Conservation (phyloP, 164 flowering plant genomes). For the Annona cherimola region DNA sequence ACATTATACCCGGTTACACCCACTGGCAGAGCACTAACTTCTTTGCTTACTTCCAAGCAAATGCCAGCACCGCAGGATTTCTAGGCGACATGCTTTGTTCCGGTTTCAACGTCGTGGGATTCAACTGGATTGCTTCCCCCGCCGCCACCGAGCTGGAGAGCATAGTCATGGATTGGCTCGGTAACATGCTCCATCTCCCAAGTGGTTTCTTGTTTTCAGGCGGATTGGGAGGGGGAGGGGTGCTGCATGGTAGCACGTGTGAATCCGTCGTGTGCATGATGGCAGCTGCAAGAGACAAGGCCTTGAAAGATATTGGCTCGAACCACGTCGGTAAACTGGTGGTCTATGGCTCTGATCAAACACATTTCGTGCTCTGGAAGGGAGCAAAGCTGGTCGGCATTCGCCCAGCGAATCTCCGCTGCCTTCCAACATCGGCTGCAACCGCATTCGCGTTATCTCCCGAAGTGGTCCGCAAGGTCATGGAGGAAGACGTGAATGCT, state of each 20-base stretch:
- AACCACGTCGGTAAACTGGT: slow-evolving; percentile 31
- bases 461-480: not conserved
- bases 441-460: slow-evolving; percentile 33
- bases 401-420: slow-evolving; percentile 28
- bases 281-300: slow-evolving; percentile 42
- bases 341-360: slow-evolving; percentile 62
- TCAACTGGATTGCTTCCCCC: slow-evolving; percentile 61
- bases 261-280: slow-evolving; percentile 49
- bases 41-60: slow-evolving; percentile 58
- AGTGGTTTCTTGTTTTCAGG: slow-evolving; percentile 37
- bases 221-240: slow-evolving; percentile 63
- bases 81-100: slow-evolving; percentile 58
- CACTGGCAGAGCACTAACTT: slow-evolving; percentile 67
- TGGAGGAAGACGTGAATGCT: slow-evolving; percentile 35
- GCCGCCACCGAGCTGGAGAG: slow-evolving; percentile 66
- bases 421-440: slow-evolving; percentile 20
- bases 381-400: slow-evolving; percentile 44
- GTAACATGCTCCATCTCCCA: slow-evolving; percentile 41
- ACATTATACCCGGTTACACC: slow-evolving; percentile 50
- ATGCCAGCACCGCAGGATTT: slow-evolving; percentile 45
- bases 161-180: slow-evolving; percentile 56
- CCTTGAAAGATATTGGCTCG: slow-evolving; percentile 17
- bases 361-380: slow-evolving; percentile 46
- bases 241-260: slow-evolving; percentile 51
- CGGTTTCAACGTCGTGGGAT: slow-evolving; percentile 47